Evolutionary conservation across 2,329 filamentous ascomycete genomes (phyloP).

Genomic region (Xylariaceae sp.): DNA sequence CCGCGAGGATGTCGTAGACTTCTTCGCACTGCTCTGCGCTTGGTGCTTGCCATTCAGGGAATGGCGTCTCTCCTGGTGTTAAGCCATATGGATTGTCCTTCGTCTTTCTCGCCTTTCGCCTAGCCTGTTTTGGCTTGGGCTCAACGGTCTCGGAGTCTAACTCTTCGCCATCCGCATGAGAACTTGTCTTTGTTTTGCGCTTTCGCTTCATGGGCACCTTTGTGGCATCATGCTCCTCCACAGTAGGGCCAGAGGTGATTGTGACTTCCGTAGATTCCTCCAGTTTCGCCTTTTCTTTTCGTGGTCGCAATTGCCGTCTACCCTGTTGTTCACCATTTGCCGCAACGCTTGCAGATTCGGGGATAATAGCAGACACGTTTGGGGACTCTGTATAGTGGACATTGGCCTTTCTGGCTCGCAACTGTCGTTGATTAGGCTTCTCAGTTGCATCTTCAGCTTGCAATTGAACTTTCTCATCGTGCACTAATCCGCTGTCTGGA

Average conservation of each 20-base stretch:
- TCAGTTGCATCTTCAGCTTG: background rate
- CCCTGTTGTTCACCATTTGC: background rate
- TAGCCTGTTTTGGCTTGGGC: constrained; percentile 21
- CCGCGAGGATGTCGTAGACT: constrained; percentile 66
- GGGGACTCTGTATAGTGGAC: background rate
- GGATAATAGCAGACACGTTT: background rate
- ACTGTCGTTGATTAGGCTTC: background rate
- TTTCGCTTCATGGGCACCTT: constrained; percentile 7
- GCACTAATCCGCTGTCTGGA: background rate
- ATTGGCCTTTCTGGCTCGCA: constrained; percentile 1
- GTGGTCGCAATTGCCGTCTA: constrained; percentile 9
- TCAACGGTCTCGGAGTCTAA: background rate
- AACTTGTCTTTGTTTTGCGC: background rate
- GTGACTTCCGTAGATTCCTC: background rate
- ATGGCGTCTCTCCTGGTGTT: constrained; percentile 64
- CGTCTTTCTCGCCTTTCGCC: constrained; percentile 32
- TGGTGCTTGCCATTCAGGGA: constrained; percentile 66
- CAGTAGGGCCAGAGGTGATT: background rate
- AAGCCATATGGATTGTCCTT: constrained; percentile 52
- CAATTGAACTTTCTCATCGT: background rate
- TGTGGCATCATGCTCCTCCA: background rate
- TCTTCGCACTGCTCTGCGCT: constrained; percentile 70
- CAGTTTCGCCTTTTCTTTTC: background rate
- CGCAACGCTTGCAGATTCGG: background rate
- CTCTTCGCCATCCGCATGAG: background rate